A percentile compares a stretch with the other conserved stretches of the same genome.
Evolutionary conservation across 768 basidiomycete genomes (phyloP).

Genomic region (Flagelloscypha sp.): DNA sequence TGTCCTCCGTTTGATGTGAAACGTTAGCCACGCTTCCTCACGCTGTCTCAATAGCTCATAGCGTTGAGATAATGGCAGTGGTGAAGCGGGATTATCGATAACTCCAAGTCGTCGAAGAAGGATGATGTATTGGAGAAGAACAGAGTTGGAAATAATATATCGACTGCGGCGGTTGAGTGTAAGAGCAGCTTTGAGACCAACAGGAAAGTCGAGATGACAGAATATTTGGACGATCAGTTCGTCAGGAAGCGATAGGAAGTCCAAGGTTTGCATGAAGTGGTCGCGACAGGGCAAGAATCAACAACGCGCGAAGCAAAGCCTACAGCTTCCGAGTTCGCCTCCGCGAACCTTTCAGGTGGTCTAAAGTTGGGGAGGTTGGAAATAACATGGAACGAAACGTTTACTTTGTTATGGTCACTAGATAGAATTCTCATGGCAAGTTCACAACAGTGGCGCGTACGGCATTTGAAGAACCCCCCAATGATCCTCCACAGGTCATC

Average conservation of each 20-base stretch:
- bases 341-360: no score
- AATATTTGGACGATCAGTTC: slow-evolving; percentile 26
- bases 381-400: no score
- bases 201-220: slow-evolving; percentile 15
- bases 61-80: slow-evolving; percentile 18
- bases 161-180: slow-evolving; percentile 17
- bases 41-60: slow-evolving; percentile 16
- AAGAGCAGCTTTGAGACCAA: slow-evolving; percentile 17
- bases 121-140: slow-evolving; percentile 24
- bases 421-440: no score
- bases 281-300: no score
- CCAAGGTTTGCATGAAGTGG: no score
- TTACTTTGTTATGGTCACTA: no score
- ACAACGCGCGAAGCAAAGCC: no score
- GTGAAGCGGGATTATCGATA: slow-evolving; percentile 21
- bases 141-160: slow-evolving; percentile 19
- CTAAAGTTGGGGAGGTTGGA: no score
- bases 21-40: slow-evolving; percentile 24
- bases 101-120: slow-evolving; percentile 18
- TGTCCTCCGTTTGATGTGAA: slow-evolving; percentile 18
- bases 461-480: slow-evolving; percentile 11
- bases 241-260: no score
- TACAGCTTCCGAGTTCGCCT: no score
- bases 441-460: slow-evolving; percentile 14
- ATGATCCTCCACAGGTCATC: slow-evolving; percentile 12